Base-by-base conservation (phyloP, 2,329 filamentous ascomycete species). In the Fusarium camptoceras region DNA sequence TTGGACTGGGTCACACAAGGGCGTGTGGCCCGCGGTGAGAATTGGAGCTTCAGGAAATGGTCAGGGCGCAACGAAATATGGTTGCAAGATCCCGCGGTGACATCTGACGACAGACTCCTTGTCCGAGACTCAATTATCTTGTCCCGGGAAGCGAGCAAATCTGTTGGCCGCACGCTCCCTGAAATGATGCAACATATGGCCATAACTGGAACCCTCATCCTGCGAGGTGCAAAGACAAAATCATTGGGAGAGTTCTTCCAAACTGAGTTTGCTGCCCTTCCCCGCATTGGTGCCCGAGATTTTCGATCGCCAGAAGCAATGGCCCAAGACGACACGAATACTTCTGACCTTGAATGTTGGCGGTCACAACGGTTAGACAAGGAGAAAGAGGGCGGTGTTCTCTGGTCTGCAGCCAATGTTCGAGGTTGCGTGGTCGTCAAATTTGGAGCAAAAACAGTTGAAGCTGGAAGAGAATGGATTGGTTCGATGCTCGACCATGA, bases 1-100 rank as follows among this genome's bases (percentile, higher is more conserved):
- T 83, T 97, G 47, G 96, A 99, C 79, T 99, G 96, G 96, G 94
- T 98, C 9, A 97, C 91, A 4, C 92, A 95, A 76, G 96, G 96
- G 10, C 89, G 96, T 20, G 88, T 86, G 7, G 94, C 96, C 7
- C 88, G 92, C 48, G 94, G 94, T 25, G 96, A 99, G 81, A 87
- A 93, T 68, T 99, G 96, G 96, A 91, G 90, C 72, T 90, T 98
- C 65, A 83, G 86, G 59, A 87, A 86, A 67, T 98, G 96, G 89
- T 88, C 85, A 62, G 94, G 94, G 12, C 87, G 92, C 70, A 98
- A 98, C 77, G 96, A 99, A 81, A 86, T 98, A n/a, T 95, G 92
- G 89, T 77, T 82, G 42, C 66, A 75, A 3, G 74, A 78, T 5
- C 66, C 76, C 65, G 73, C 73, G 3, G 68, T 76, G 22, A 76